Evolutionary conservation across 106 monocot genomes (phyloP), one percentile per base, ranked within the genome.

Genomic region (Dactylorhiza incarnata): DNA sequence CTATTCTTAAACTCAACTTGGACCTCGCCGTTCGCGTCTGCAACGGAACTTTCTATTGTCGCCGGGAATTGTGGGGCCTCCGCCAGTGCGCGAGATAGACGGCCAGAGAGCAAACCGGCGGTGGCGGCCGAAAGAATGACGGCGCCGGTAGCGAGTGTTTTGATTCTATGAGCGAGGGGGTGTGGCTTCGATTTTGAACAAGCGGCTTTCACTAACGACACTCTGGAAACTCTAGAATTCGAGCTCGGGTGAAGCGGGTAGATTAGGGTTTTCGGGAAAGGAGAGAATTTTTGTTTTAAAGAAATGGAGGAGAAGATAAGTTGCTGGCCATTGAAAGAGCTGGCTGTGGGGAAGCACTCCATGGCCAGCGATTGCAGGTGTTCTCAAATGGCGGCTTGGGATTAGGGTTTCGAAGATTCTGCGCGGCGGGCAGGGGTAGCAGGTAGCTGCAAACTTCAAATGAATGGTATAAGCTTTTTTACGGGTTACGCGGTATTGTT

Each of bases 81-180:
- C 7, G 84, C 74, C 6, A 78, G 45, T 3, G 74, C 14, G 5
- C 56, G 73, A 45, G 73, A 55, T 22, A 77, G 20, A 10, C 45
- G 73, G 20, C 44, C 76, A 50, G 74, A 61, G 52, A 85, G 76
- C 12, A 79, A 12, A 8, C 49, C 45, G 46, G 73, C 49, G 14
- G 75, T 63, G 48, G 70, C 50, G 55, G 84, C 81, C 45, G 87
- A 46, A 61, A 87, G 75, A 70, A 87, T 19, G 73, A 80, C 7
- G 72, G 76, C 73, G 17, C 77, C 75, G 56, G 85, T 67, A 45
- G 79, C 72, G 47, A 81, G 71, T 49, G 80, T 44, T 48, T 44
- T 46, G 73, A 76, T 67, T 67, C 77, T 55, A 16, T 16, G 77
- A 20, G 66, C 49, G 23, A 78, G 17, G 49, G 76, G 71, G 44